Evolutionary conservation across 1,284 basidiomycete species (phyloP).

Genomic region (Ustilago nuda): DNA sequence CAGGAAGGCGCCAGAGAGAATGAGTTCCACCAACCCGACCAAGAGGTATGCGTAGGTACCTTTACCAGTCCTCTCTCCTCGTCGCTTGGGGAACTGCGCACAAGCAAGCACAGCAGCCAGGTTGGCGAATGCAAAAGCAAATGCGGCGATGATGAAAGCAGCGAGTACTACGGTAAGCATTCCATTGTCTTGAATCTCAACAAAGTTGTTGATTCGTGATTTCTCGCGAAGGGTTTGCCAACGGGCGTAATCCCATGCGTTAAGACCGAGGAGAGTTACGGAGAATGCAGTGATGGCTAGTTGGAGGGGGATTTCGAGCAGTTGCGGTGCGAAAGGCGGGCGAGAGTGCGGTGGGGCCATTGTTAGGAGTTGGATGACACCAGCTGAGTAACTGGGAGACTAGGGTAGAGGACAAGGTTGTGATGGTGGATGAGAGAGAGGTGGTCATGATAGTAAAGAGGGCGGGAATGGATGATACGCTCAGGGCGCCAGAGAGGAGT

Average conservation of each 20-base stretch:
- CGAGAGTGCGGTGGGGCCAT: constrained; percentile 49
- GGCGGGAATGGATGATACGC: not conserved
- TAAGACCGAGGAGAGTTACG: constrained; percentile 53
- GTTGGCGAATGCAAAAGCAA: constrained; percentile 49
- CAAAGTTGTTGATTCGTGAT: constrained; percentile 40
- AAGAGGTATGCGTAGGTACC: constrained; percentile 56
- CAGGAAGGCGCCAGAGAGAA: constrained; percentile 47
- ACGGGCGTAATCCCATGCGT: constrained; percentile 44
- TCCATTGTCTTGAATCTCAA: constrained; percentile 47
- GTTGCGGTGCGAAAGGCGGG: constrained; percentile 41
- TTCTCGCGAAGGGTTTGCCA: constrained; percentile 35
- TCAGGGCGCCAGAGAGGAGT: not conserved
- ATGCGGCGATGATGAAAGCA: constrained; percentile 40
- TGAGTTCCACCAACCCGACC: constrained; percentile 46
- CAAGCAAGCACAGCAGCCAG: constrained; percentile 51
- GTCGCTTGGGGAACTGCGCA: constrained; percentile 51
- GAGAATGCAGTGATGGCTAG: constrained; percentile 53
- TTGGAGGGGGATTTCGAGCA: constrained; percentile 58
- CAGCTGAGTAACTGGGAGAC: not conserved
- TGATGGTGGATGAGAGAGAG: not conserved
- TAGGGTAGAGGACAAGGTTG: not conserved
- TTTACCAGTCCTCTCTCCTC: constrained; percentile 58
- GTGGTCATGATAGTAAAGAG: not conserved
- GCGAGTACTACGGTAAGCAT: constrained; percentile 54
- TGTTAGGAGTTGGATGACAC: not conserved